Percentiles rank a stretch among this genome's conserved stretches.
phyloP scores from a whole-genome alignment of 2,329 filamentous ascomycete species.

The Arthroderma uncinatum region DNA sequence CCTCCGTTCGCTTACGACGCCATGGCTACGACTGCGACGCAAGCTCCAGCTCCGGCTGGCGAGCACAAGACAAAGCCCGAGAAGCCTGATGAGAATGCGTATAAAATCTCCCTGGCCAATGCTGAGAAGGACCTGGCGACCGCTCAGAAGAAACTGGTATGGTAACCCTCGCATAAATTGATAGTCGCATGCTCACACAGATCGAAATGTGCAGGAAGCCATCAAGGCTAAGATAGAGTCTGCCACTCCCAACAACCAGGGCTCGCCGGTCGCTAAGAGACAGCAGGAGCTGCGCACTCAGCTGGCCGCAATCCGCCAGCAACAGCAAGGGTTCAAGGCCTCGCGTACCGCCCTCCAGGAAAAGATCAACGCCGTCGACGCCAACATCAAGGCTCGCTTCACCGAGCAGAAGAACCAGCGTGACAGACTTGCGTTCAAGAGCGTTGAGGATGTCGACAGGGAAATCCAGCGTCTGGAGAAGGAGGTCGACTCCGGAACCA shows the following conservation, averaged over 20 bases:
- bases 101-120: conserved; percentile 65
- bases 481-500: conserved; percentile 75
- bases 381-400: conserved; percentile 74
- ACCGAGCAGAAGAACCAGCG: conserved; percentile 78
- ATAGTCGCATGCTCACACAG: background rate
- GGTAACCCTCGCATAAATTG: conserved; percentile 20
- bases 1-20: background rate
- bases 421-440: conserved; percentile 74
- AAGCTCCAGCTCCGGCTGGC: conserved; percentile 22
- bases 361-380: conserved; percentile 84
- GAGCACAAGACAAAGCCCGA: conserved; percentile 53
- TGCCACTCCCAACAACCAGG: conserved; percentile 70
- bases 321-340: conserved; percentile 80
- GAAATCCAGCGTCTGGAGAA: conserved; percentile 72
- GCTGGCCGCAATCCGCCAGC: conserved; percentile 69
- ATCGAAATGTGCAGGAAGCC: conserved; percentile 54
- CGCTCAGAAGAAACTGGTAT: conserved; percentile 59
- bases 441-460: conserved; percentile 71
- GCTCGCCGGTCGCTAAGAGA: conserved; percentile 67
- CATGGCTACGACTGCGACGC: conserved; percentile 1
- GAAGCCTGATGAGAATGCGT: conserved; percentile 77
- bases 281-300: conserved; percentile 76
- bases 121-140: conserved; percentile 79
- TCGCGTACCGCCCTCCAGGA: conserved; percentile 68
- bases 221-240: conserved; percentile 81